Base-by-base conservation (phyloP, 331 rosid genomes). In the Spiraea crenata region DNA sequence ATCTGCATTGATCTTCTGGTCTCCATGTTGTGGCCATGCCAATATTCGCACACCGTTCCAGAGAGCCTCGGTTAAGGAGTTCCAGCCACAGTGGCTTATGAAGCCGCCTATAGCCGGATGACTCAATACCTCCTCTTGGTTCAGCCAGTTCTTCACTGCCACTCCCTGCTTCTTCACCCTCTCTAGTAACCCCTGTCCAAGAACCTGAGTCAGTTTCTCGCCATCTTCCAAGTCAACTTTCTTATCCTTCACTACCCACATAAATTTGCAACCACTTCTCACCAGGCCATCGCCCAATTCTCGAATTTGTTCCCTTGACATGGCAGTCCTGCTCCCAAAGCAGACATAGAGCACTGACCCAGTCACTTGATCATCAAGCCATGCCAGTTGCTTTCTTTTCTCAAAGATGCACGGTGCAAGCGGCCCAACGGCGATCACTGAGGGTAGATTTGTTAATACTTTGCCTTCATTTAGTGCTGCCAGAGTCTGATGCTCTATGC, bases 221-320 rank as follows among this genome's bases (percentile, higher is more conserved):
- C 41, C 69, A 11, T 72, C 74, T 50, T 66, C 82, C 3, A 39
- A 5, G 54, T 78, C 77, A 51, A 72, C 77, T 72, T 78, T 72
- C 76, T 75, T 80, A 39, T 74, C 74, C 82, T 84, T 84, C 51
- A 84, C 79, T 4, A 69, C 83, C 88, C 88, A 81, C 74, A 84
- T 39, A 72, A 84, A 84, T 19, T 69, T 52, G 14, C 37, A 63
- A 17, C 80, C 82, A 34, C 83, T 78, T 45, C 16, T 47, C 25
- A 68, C 65, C 13, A 81, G 41, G 44, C 85, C 88, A 9, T 75
- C 51, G 35, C 75, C 83, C 42, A 75, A 35, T 51, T 72, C 83
- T 37, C 73, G 58, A 15, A 75, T 72, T 44, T 81, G 83, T 56
- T 75, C 85, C 70, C 42, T 75, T 19, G 60, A 68, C 37, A 75